Evolutionary conservation across 1,139 yeast genomes (phyloP).

Genomic region (Maudiozyma humilis): DNA sequence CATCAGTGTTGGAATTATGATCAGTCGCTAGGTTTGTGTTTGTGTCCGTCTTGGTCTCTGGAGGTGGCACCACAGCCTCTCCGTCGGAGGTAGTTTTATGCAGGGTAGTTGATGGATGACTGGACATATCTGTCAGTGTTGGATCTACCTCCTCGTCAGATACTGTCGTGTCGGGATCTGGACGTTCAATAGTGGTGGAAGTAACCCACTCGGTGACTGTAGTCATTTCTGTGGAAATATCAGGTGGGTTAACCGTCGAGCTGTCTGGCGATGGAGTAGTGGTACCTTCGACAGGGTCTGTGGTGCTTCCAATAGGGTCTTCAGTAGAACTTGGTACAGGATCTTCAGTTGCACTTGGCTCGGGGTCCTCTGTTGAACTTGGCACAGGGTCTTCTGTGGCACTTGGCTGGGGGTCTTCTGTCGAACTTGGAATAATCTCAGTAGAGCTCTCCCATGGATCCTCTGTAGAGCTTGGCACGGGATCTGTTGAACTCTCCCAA

Average conservation of each 20-base stretch:
- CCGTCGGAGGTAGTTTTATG: too few species aligned
- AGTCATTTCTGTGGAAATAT: background rate
- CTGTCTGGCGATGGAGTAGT: too few species aligned
- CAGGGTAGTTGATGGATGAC: too few species aligned
- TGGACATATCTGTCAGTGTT: too few species aligned
- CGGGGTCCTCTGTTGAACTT: background rate
- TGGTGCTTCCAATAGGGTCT: background rate
- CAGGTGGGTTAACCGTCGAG: background rate
- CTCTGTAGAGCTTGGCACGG: background rate
- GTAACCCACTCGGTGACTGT: background rate
- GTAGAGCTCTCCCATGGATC: background rate
- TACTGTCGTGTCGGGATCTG: background rate
- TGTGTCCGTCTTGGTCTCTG: too few species aligned
- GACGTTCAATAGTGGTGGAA: background rate
- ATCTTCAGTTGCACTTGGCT: background rate
- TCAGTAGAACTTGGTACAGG: background rate
- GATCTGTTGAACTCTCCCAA: background rate
- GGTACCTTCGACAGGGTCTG: background rate
- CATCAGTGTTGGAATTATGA: too few species aligned
- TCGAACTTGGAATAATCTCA: background rate
- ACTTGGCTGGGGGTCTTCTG: background rate
- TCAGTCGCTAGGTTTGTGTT: too few species aligned
- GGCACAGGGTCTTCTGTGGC: background rate
- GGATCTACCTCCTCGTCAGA: background rate
- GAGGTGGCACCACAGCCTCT: too few species aligned